Percentiles rank a stretch among this genome's conserved stretches.
phyloP scores from a whole-genome alignment of 306 rosid genomes.

The Glycine tomentella region DNA sequence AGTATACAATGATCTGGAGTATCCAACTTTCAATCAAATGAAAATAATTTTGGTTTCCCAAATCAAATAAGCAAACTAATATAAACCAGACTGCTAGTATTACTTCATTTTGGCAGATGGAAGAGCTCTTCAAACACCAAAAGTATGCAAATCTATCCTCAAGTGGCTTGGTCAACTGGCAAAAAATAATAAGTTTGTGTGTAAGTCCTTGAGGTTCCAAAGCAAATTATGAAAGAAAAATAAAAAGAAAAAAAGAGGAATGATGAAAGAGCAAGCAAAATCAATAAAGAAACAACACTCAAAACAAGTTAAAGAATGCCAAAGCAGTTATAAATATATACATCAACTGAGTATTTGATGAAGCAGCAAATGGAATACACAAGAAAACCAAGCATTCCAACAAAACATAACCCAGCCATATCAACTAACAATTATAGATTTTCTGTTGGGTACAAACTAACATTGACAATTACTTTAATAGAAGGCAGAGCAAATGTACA shows the following conservation, averaged over 20 bases:
- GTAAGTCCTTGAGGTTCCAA: conserved; percentile 43
- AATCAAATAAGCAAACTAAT: conserved; percentile 19
- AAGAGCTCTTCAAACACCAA: conserved; percentile 45
- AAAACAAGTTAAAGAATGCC: neutral
- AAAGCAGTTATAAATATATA: conserved; percentile 18
- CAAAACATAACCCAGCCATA: neutral
- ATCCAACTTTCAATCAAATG: neutral
- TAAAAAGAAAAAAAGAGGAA: neutral
- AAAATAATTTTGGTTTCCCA: neutral
- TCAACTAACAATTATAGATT: conserved; percentile 9
- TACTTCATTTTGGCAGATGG: conserved; percentile 72
- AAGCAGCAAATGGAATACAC: conserved; percentile 18
- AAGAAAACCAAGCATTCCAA: conserved; percentile 21
- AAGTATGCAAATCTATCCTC: conserved; percentile 47
- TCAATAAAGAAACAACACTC: neutral
- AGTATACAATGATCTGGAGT: neutral
- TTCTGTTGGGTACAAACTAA: conserved; percentile 4
- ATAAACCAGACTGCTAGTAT: conserved; percentile 36
- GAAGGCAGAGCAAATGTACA: neutral
- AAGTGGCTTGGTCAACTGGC: conserved; percentile 51
- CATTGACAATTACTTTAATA: neutral
- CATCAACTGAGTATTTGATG: conserved; percentile 26
- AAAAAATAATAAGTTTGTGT: conserved; percentile 33
- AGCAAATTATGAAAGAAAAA: neutral
- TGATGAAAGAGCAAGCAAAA: conserved; percentile 10